phyloP scores from a whole-genome alignment of 257 asterid genomes.

The Solanum chmielewskii region DNA sequence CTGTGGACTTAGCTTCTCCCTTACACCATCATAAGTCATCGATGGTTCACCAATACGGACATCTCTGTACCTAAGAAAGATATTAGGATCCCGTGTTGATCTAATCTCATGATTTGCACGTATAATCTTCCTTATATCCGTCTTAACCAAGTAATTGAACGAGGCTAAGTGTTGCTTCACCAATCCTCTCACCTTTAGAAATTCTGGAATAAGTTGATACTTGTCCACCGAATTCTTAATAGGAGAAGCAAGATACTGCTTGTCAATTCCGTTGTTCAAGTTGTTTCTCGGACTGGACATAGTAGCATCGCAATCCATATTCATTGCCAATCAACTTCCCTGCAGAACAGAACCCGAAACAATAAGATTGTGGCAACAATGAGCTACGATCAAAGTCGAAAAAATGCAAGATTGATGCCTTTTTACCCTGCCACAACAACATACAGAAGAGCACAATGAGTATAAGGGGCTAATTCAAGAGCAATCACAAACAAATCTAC shows the following conservation, averaged over 20 bases:
- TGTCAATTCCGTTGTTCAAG: slow-evolving; percentile 25
- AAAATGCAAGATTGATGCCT: not conserved
- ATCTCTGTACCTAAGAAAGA: slow-evolving; percentile 17
- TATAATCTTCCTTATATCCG: slow-evolving; percentile 58
- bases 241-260: slow-evolving; percentile 52
- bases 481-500: not conserved
- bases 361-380: not conserved
- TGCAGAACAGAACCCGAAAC: not conserved
- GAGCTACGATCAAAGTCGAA: not conserved
- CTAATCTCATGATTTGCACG: slow-evolving; percentile 45
- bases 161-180: slow-evolving; percentile 93
- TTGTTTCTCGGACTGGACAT: not conserved
- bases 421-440: not conserved
- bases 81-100: slow-evolving; percentile 22
- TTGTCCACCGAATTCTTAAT: slow-evolving; percentile 59
- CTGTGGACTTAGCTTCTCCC: slow-evolving; percentile 55
- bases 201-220: slow-evolving; percentile 71
- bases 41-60: slow-evolving; percentile 44
- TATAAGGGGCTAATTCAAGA: not conserved
- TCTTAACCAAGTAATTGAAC: slow-evolving; percentile 59
- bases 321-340: not conserved
- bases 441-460: not conserved
- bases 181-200: slow-evolving; percentile 81
- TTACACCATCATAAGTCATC: slow-evolving; percentile 10
- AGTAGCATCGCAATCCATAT: not conserved